Evolutionary conservation across 192 early-diverging fungal genomes (phyloP).

Genomic region (Dimargaris verticillata): DNA sequence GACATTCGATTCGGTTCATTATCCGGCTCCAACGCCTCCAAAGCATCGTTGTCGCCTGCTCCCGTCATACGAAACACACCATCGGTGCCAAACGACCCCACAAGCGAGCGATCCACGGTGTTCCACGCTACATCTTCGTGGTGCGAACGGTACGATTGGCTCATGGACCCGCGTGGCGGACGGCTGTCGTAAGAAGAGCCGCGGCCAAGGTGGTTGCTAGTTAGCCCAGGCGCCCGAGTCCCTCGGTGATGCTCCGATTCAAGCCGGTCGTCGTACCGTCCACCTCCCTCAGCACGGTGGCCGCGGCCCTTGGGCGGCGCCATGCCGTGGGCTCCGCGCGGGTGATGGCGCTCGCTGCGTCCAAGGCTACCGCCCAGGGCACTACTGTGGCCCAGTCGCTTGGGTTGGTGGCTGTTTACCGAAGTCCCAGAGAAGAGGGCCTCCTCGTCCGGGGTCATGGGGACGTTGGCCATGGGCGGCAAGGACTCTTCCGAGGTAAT

Average conservation of each 20-base stretch:
- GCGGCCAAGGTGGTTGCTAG: not conserved
- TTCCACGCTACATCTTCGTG: slow-evolving; percentile 32
- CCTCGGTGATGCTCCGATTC: not conserved
- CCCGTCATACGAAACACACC: slow-evolving; percentile 45
- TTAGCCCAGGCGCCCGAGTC: not conserved
- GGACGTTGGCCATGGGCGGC: slow-evolving; percentile 37
- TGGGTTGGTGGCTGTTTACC: slow-evolving; percentile 32
- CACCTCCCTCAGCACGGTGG: slow-evolving; percentile 6
- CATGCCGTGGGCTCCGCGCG: slow-evolving; percentile 8
- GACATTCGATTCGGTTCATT: not conserved
- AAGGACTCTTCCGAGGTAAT: slow-evolving; percentile 42
- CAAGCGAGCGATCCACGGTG: slow-evolving; percentile 32
- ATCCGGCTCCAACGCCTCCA: slow-evolving; percentile 11
- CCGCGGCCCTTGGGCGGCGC: slow-evolving; percentile 12
- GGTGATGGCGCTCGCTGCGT: not conserved
- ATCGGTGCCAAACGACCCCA: slow-evolving; percentile 50
- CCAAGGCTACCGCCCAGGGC: slow-evolving; percentile 12
- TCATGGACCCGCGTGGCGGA: not conserved
- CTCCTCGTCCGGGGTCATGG: slow-evolving; percentile 41
- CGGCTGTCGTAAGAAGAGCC: slow-evolving; percentile 1
- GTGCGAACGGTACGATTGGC: slow-evolving; percentile 3
- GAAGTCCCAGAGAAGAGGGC: slow-evolving; percentile 26
- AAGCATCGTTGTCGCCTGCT: slow-evolving; percentile 24
- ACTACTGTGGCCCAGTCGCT: slow-evolving; percentile 22
- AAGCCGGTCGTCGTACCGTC: slow-evolving; percentile 11